phyloP scores from a whole-genome alignment of 495 filamentous ascomycete species.

The Zalerion maritima region DNA sequence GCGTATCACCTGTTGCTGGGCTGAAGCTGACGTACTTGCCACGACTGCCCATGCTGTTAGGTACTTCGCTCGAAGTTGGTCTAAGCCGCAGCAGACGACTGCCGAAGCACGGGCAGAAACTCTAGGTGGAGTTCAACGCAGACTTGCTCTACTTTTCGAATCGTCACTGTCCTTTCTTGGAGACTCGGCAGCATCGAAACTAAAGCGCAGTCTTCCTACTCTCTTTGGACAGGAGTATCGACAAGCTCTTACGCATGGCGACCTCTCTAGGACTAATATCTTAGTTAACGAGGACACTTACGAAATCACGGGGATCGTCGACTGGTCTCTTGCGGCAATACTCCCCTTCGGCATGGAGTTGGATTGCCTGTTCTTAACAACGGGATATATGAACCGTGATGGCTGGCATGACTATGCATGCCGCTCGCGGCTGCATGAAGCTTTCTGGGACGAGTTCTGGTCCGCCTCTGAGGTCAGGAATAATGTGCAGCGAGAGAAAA shows the following conservation, averaged over 20 bases:
- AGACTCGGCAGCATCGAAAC: slow-evolving; percentile 7
- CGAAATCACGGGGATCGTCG: slow-evolving; percentile 20
- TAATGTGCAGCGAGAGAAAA: slow-evolving; percentile 7
- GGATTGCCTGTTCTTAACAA: slow-evolving; percentile 13
- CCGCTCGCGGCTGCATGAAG: slow-evolving; percentile 6
- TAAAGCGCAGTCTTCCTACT: slow-evolving; percentile 11
- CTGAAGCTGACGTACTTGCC: slow-evolving; percentile 1
- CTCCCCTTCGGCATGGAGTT: slow-evolving; percentile 21
- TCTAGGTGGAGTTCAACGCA: slow-evolving; percentile 4
- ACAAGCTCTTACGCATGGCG: slow-evolving; percentile 19
- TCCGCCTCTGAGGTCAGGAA: slow-evolving; percentile 6
- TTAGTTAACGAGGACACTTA: slow-evolving; percentile 15
- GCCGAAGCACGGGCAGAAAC: slow-evolving; percentile 3
- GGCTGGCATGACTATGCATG: slow-evolving; percentile 16
- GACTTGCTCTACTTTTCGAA: slow-evolving; percentile 4
- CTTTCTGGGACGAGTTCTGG: slow-evolving; percentile 18
- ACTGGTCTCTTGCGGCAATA: slow-evolving; percentile 18
- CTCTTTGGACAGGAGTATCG: slow-evolving; percentile 16
- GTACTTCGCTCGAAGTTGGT: slow-evolving; percentile 18
- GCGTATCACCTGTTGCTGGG: too few relatives aligned
- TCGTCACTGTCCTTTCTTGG: slow-evolving; percentile 6
- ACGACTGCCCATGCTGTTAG: slow-evolving; percentile 8
- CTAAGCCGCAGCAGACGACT: slow-evolving; percentile 10
- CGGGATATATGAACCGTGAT: slow-evolving; percentile 14
- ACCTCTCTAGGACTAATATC: slow-evolving; percentile 19